Evolutionary conservation across 129 eudicot species (phyloP).

Genomic region (Escallonia rubra): DNA sequence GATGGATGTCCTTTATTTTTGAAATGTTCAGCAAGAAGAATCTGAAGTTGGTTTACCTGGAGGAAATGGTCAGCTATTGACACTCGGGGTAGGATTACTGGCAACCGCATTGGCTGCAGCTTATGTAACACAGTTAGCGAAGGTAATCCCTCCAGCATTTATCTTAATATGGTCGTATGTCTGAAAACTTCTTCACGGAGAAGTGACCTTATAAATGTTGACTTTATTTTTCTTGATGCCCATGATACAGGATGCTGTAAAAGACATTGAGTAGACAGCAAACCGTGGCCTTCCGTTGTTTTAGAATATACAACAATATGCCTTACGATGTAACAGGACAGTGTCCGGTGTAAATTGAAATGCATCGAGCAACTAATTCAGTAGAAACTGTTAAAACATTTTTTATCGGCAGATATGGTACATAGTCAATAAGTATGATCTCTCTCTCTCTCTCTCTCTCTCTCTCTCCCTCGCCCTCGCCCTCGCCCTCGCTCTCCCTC

Average conservation of each 20-base stretch:
- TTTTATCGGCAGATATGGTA: too few species aligned
- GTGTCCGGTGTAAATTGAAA: conserved; percentile 19
- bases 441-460: too few species aligned
- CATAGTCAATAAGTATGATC: too few species aligned
- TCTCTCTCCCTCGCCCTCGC: too few species aligned
- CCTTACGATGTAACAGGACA: not conserved
- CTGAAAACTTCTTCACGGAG: not conserved
- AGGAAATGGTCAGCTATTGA: conserved; percentile 74
- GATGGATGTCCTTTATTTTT: not conserved
- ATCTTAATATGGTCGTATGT: not conserved
- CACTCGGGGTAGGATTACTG: conserved; percentile 77
- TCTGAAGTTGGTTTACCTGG: conserved; percentile 62
- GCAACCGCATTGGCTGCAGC: conserved; percentile 90
- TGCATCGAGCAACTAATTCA: not conserved
- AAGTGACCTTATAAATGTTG: not conserved
- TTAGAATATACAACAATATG: not conserved
- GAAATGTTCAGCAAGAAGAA: conserved; percentile 78
- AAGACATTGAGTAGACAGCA: conserved; percentile 64
- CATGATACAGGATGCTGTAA: conserved; percentile 75
- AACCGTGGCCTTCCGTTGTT: not conserved
- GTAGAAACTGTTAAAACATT: not conserved
- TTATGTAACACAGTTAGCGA: conserved; percentile 86
- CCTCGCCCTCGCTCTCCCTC: too few species aligned
- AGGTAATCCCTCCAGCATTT: conserved; percentile 42
- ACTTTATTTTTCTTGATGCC: not conserved